Percentiles rank a stretch among this genome's conserved stretches.
These are phyloP conservation scores for Linaria vulgaris DNA, from an alignment of 257 asterid species.

Conservation along the genomic window DNA sequence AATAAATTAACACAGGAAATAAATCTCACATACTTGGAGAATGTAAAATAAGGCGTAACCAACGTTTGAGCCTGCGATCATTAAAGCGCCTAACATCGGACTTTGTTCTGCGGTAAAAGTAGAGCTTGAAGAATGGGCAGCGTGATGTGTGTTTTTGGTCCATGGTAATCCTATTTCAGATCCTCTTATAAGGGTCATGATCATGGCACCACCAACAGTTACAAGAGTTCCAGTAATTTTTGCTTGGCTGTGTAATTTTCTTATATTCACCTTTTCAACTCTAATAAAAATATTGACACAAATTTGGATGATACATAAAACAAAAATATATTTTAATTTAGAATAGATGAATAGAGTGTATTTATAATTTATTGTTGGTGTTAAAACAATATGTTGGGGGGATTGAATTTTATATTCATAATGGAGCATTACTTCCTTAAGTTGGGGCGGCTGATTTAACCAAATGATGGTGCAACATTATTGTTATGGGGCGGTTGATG, in stretches of 20 bases:
- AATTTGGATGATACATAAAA: too few relatives aligned
- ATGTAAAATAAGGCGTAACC: conserved; percentile 56
- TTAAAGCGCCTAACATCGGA: conserved; percentile 52
- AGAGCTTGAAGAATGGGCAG: conserved; percentile 16
- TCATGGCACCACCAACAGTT: conserved; percentile 75
- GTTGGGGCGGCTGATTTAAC: too few relatives aligned
- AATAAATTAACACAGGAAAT: too few relatives aligned
- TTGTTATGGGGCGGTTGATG: too few relatives aligned
- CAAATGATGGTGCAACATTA: too few relatives aligned
- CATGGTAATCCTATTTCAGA: conserved; percentile 50
- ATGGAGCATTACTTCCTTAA: too few relatives aligned
- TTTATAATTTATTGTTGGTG: too few relatives aligned
- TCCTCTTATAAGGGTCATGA: conserved; percentile 60
- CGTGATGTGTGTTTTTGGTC: conserved; percentile 41
- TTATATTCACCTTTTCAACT: conserved; percentile 60
- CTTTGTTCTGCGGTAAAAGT: conserved; percentile 26
- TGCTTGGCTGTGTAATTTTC: conserved; percentile 46
- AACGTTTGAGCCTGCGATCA: conserved; percentile 47
- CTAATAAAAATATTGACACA: conserved; percentile 25
- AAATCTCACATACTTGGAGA: conserved; percentile 54
- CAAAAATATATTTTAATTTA: too few relatives aligned
- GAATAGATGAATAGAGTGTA: too few relatives aligned
- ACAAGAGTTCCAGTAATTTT: conserved; percentile 61
- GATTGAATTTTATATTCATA: too few relatives aligned
- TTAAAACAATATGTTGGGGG: too few relatives aligned